These are phyloP conservation scores for Rhypophila decipiens DNA, from an alignment of 495 filamentous ascomycete species.

Conservation along the genomic window DNA sequence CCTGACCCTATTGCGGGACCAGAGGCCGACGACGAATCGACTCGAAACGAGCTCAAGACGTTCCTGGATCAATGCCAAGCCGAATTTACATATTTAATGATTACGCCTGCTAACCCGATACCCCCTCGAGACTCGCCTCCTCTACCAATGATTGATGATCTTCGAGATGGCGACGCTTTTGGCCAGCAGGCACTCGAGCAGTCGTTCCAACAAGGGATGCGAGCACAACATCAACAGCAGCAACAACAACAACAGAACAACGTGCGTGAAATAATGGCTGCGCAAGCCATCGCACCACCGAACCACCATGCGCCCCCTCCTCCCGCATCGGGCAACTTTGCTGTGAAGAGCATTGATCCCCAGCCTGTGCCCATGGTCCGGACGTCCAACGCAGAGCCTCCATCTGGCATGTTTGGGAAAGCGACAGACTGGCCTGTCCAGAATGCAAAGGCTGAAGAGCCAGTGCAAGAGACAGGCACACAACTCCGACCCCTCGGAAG, in stretches of 20 bases:
- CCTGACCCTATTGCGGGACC: slow-evolving; percentile 3
- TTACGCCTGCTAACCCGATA: slow-evolving; percentile 55
- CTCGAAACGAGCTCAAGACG: slow-evolving; percentile 52
- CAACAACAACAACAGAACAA: slow-evolving; percentile 38
- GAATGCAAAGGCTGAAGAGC: slow-evolving; percentile 47
- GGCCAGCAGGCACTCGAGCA: slow-evolving; percentile 29
- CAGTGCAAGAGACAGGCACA: slow-evolving; percentile 37
- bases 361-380: slow-evolving; percentile 41
- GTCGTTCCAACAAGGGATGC: slow-evolving; percentile 25
- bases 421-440: slow-evolving; percentile 38
- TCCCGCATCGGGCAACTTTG: slow-evolving; percentile 29
- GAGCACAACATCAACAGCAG: slow-evolving; percentile 36
- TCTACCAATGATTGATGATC: slow-evolving; percentile 40
- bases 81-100: slow-evolving; percentile 60
- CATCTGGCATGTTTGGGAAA: slow-evolving; percentile 23
- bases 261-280: slow-evolving; percentile 27
- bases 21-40: slow-evolving; percentile 39
- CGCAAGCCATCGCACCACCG: slow-evolving; percentile 35
- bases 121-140: slow-evolving; percentile 51
- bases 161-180: slow-evolving; percentile 41
- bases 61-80: slow-evolving; percentile 58
- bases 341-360: slow-evolving; percentile 31
- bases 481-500: slow-evolving; percentile 14
- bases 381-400: slow-evolving; percentile 31
- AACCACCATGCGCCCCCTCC: slow-evolving; percentile 52